phyloP scores from a whole-genome alignment of 1,284 basidiomycete genomes.

The Heterobasidion annosum region DNA sequence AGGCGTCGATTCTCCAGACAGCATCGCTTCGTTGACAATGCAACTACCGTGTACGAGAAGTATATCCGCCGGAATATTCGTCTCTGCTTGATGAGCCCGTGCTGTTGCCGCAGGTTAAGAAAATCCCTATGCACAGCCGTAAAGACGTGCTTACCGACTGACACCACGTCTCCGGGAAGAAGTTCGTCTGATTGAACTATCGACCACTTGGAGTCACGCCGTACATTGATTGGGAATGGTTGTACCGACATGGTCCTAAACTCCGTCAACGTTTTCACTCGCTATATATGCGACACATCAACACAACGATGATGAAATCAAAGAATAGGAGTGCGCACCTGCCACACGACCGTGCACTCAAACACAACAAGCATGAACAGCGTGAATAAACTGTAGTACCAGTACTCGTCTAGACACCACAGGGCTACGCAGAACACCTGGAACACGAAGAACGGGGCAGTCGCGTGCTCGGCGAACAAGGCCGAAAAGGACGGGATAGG shows the following conservation, averaged over 20 bases:
- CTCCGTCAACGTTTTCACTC: slow-evolving; percentile 82
- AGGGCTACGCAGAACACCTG: slow-evolving; percentile 93
- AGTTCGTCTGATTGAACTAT: slow-evolving; percentile 77
- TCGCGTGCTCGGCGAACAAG: slow-evolving; percentile 88
- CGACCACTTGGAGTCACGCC: slow-evolving; percentile 75
- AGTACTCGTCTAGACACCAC: slow-evolving; percentile 96
- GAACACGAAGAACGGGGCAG: slow-evolving; percentile 93
- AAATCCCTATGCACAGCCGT: background rate
- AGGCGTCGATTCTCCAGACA: slow-evolving; percentile 94
- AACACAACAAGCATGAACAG: slow-evolving; percentile 96
- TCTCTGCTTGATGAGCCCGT: slow-evolving; percentile 68
- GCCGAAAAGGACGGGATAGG: slow-evolving; percentile 88
- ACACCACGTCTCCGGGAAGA: slow-evolving; percentile 86
- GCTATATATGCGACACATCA: slow-evolving; percentile 32
- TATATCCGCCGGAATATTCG: slow-evolving; percentile 85
- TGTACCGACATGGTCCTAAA: slow-evolving; percentile 93
- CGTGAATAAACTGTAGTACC: slow-evolving; percentile 96
- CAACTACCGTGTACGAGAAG: slow-evolving; percentile 82
- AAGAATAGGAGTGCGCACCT: slow-evolving; percentile 44
- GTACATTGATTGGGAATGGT: slow-evolving; percentile 79
- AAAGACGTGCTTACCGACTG: slow-evolving; percentile 40
- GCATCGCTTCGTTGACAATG: slow-evolving; percentile 97
- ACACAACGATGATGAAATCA: background rate
- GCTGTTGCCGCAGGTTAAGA: slow-evolving; percentile 24
- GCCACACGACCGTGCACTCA: slow-evolving; percentile 96